Conservation (phyloP, 2,329 filamentous ascomycete genomes). For the Fusarium beomiforme region DNA sequence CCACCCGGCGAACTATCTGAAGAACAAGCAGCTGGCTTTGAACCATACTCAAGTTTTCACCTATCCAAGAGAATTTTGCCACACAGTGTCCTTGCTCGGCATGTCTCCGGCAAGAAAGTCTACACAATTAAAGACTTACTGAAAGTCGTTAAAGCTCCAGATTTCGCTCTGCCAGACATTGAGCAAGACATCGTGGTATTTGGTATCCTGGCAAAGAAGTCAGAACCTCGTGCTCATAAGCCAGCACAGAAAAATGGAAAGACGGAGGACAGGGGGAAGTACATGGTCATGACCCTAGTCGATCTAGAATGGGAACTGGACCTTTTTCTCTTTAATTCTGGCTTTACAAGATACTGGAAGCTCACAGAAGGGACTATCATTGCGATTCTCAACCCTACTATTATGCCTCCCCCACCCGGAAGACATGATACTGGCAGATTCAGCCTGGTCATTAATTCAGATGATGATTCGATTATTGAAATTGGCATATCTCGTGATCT, state of each 20-base stretch:
- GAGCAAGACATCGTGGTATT: slow-evolving; percentile 92
- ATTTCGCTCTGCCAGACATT: slow-evolving; percentile 82
- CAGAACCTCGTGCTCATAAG: slow-evolving; percentile 74
- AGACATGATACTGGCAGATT: slow-evolving; percentile 84
- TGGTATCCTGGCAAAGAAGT: slow-evolving; percentile 88
- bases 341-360: slow-evolving; percentile 94
- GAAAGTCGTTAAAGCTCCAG: slow-evolving; percentile 81
- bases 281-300: slow-evolving; percentile 89
- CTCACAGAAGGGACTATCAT: slow-evolving; percentile 90
- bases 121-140: slow-evolving; percentile 84
- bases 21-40: slow-evolving; percentile 66
- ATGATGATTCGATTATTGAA: slow-evolving; percentile 89
- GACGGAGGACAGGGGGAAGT: slow-evolving; percentile 76
- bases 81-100: slow-evolving; percentile 81
- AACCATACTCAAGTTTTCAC: slow-evolving; percentile 87
- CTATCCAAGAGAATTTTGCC: slow-evolving; percentile 85
- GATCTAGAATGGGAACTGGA: slow-evolving; percentile 93
- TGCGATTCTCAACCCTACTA: slow-evolving; percentile 88
- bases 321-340: slow-evolving; percentile 89
- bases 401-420: slow-evolving; percentile 85
- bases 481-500: slow-evolving; percentile 86
- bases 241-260: slow-evolving; percentile 56
- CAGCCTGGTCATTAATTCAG: slow-evolving; percentile 84
- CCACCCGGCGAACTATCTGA: slow-evolving; percentile 34
- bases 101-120: slow-evolving; percentile 79